Conservation (phyloP, 148 eudicot genomes). For the Fagopyrum homotropicum region DNA sequence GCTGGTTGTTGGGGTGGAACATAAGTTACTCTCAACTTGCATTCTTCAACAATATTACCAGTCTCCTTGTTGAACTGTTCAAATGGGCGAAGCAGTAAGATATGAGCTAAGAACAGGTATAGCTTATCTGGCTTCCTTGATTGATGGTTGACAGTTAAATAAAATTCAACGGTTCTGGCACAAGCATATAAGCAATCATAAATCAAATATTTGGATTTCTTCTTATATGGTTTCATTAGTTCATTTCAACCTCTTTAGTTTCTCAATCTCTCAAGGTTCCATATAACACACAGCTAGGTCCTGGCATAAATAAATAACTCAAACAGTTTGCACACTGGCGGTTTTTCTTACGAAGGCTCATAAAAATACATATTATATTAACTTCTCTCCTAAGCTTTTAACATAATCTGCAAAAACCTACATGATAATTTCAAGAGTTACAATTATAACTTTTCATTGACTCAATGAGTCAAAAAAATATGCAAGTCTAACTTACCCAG, state of each 20-base stretch:
- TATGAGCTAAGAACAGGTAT: conserved; percentile 5
- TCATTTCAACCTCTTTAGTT: not conserved
- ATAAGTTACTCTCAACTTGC: conserved; percentile 68
- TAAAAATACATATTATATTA: not conserved
- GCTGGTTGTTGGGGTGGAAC: conserved; percentile 64
- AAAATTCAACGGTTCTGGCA: not conserved
- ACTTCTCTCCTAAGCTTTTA: not conserved
- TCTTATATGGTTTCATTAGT: not conserved
- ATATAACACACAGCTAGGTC: not conserved
- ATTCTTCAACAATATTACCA: conserved; percentile 62
- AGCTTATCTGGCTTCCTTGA: conserved; percentile 13
- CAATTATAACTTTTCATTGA: not conserved
- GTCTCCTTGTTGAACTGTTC: conserved; percentile 63
- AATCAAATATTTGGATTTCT: not conserved
- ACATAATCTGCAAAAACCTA: not conserved
- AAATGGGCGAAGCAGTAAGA: not conserved
- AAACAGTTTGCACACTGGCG: not conserved
- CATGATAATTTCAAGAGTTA: not conserved
- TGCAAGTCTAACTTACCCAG: not conserved
- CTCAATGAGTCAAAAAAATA: not conserved
- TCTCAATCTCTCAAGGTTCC: not conserved
- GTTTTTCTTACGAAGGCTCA: not conserved
- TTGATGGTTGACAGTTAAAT: not conserved
- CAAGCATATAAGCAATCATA: not conserved
- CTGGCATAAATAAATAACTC: not conserved